Evolutionary conservation across 2,329 filamentous ascomycete species (phyloP).

Genomic region (Neoscytalidium dimidiatum): DNA sequence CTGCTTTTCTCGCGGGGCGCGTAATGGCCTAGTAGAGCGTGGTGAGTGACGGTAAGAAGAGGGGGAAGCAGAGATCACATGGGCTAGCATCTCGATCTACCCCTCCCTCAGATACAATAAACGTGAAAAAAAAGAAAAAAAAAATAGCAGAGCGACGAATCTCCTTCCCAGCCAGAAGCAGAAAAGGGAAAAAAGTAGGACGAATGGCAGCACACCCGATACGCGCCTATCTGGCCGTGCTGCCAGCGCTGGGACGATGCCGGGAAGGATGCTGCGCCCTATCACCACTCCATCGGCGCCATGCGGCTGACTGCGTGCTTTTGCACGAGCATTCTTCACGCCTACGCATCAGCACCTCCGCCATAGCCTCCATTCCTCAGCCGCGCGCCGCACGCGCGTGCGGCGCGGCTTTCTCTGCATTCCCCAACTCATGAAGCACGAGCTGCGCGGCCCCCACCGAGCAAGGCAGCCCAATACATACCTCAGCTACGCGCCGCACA

Average conservation of each 20-base stretch:
- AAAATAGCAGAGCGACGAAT: background rate
- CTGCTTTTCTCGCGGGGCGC: background rate
- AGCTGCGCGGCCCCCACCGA: background rate
- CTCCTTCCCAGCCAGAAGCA: background rate
- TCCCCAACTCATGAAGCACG: background rate
- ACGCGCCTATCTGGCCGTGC: background rate
- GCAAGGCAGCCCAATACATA: background rate
- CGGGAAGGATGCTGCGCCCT: background rate
- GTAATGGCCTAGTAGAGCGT: background rate
- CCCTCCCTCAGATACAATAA: no score
- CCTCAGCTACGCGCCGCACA: background rate
- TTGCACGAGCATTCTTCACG: background rate
- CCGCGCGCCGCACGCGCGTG: background rate
- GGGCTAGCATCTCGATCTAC: background rate
- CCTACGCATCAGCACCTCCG: background rate
- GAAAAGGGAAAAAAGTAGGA: background rate
- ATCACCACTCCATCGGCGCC: background rate
- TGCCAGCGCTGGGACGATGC: background rate
- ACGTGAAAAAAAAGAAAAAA: background rate
- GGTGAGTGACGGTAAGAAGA: background rate
- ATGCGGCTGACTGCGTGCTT: background rate
- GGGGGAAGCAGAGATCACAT: background rate
- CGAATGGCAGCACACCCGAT: background rate
- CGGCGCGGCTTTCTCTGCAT: background rate
- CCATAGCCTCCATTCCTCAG: constrained; percentile 2